These are phyloP conservation scores for Rhododendron williamsianum DNA, from an alignment of 148 eudicot species.

Conservation along the genomic window DNA sequence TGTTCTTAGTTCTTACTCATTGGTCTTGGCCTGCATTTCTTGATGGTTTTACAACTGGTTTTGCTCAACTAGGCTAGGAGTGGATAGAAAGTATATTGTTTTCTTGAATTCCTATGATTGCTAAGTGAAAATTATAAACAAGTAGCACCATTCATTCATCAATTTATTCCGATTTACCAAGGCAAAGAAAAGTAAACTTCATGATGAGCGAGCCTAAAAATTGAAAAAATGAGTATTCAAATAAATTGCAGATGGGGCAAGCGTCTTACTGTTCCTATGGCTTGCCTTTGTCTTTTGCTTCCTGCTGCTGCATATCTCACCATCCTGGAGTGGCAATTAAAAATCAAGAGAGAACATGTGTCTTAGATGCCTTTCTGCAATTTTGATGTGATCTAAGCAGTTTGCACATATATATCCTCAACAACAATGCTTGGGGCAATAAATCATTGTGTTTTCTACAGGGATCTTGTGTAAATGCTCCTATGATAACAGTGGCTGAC, in stretches of 20 bases:
- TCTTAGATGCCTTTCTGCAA: background rate
- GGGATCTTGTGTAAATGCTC: constrained; percentile 99
- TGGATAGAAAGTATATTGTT: background rate
- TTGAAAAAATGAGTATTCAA: background rate
- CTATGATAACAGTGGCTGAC: constrained; percentile 96
- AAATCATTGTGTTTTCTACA: constrained; percentile 20
- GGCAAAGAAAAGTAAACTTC: background rate
- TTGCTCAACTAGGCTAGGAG: background rate
- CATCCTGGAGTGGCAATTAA: background rate
- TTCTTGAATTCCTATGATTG: background rate
- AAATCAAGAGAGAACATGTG: background rate
- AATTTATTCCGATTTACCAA: background rate
- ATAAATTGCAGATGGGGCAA: background rate
- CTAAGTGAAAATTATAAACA: background rate
- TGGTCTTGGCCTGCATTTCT: background rate
- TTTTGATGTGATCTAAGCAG: constrained; percentile 1
- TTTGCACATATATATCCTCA: background rate
- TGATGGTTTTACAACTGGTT: background rate
- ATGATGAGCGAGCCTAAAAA: background rate
- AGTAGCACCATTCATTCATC: background rate
- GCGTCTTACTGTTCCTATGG: background rate
- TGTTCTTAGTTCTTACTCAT: constrained; percentile 3
- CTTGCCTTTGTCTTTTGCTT: background rate
- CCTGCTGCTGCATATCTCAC: background rate
- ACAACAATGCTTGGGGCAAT: background rate